Evolutionary conservation across 2,329 filamentous ascomycete genomes (phyloP).

Genomic region (Colletotrichum higginsianum): DNA sequence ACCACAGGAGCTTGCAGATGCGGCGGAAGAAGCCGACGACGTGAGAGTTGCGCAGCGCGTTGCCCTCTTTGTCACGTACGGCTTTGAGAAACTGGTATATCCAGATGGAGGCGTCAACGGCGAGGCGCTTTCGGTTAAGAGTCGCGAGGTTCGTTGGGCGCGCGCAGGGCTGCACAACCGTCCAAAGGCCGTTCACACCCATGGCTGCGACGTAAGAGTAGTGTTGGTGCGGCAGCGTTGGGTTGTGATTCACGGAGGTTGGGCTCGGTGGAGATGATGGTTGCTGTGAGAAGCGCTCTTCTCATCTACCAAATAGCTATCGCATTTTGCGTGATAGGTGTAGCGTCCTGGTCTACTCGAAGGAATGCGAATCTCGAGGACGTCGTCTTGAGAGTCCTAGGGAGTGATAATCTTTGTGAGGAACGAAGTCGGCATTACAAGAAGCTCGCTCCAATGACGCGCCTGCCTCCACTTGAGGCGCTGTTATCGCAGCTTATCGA

Average conservation of each 20-base stretch:
- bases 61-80: conserved; percentile 97
- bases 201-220: conserved; percentile 65
- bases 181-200: conserved; percentile 99
- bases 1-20: conserved; percentile 97
- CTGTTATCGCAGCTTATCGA: conserved; percentile 37
- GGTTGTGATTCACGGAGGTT: conserved; percentile 34
- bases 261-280: not conserved
- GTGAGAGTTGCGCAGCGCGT: conserved; percentile 95
- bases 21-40: conserved; percentile 98
- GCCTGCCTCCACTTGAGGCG: conserved; percentile 27
- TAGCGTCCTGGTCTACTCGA: not conserved
- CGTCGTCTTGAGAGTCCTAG: not conserved
- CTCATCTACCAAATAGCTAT: conserved; percentile 32
- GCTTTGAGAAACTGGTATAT: conserved; percentile 99
- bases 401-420: conserved; percentile 28
- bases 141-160: conserved; percentile 97
- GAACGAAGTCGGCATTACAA: conserved; percentile 17
- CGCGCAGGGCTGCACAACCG: conserved; percentile 93
- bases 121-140: conserved; percentile 94
- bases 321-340: conserved; percentile 26
- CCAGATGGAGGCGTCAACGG: conserved; percentile 99
- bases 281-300: conserved; percentile 38
- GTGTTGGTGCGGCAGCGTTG: not conserved
- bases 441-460: conserved; percentile 35
- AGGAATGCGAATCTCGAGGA: not conserved